Evolutionary conservation across 768 basidiomycete species (phyloP), one percentile per base, ranked within the genome.

Genomic region (Coprinopsis sp.): DNA sequence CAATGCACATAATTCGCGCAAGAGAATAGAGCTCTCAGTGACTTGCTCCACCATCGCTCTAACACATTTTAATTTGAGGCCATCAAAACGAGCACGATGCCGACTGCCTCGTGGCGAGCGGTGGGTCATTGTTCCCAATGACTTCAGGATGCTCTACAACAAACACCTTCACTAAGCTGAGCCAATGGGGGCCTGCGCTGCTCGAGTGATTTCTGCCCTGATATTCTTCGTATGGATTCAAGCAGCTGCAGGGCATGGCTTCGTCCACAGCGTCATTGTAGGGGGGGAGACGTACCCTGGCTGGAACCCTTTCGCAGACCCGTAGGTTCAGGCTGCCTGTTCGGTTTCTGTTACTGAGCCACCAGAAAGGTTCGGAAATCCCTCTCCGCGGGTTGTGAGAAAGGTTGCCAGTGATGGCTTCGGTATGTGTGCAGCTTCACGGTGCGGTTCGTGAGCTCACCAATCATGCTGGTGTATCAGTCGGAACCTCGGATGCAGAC

Each of bases 291-390:
- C 51, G 36, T 69, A 66, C 46, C 57, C 60, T 34, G 70, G 67
- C 14, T 72, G 66, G 66, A 63, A 68, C 47, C 70, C 70, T 23
- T 66, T 66, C 49, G 58, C 50, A 38, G 70, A 72, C 53, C 64
- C 63, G 69, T 72, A 58, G 42, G 58, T 54, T 30, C 12, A n/a
- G 16, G 33, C 16, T 8, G 13, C 7, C 40, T 21, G 23, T 45
- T 31, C 46, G 19, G 33, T 23, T 18, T 43, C 31, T 42, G 21
- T n/a, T n/a, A n/a, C n/a, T n/a, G n/a, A n/a, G n/a, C n/a, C n/a
- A n/a, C n/a, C n/a, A n/a, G n/a, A n/a, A 45, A 71, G 67, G 41
- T 66, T 64, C 50, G 47, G 51, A 22, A 51, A 37, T 38, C 52
- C 63, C 25, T 50, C 59, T 18, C 58, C 64, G 29, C 62, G 60